Evolutionary conservation across 495 filamentous ascomycete genomes (phyloP).

Genomic region (Penicillium macrosclerotiorum): DNA sequence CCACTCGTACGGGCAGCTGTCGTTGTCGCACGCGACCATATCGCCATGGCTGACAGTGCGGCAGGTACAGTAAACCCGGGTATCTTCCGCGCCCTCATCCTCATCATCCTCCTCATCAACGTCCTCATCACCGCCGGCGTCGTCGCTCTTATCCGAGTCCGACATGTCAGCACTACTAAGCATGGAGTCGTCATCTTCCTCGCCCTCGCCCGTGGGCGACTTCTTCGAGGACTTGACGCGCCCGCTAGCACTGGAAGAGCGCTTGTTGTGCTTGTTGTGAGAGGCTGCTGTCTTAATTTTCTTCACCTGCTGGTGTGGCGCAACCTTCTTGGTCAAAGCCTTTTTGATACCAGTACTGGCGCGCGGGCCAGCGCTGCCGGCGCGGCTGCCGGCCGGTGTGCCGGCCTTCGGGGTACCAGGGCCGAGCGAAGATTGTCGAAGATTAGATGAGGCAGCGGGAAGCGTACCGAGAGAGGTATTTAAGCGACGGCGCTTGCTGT

Average conservation of each 20-base stretch:
- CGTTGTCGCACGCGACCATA: slow-evolving; percentile 98
- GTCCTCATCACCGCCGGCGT: slow-evolving; percentile 48
- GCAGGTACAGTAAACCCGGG: slow-evolving; percentile 88
- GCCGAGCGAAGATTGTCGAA: slow-evolving; percentile 79
- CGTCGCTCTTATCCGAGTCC: slow-evolving; percentile 46
- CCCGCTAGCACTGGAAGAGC: slow-evolving; percentile 43
- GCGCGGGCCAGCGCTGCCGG: slow-evolving; percentile 71
- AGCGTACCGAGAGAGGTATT: slow-evolving; percentile 63
- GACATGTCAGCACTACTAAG: slow-evolving; percentile 50
- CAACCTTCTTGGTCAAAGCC: slow-evolving; percentile 61
- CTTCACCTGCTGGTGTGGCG: slow-evolving; percentile 62
- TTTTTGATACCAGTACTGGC: slow-evolving; percentile 43
- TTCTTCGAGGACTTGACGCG: slow-evolving; percentile 53
- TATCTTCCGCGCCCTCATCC: slow-evolving; percentile 84
- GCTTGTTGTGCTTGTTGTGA: slow-evolving; percentile 54
- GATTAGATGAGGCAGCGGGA: slow-evolving; percentile 66
- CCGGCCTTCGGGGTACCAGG: slow-evolving; percentile 83
- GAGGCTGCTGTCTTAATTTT: slow-evolving; percentile 49
- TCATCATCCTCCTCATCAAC: slow-evolving; percentile 69
- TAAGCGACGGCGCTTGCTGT: slow-evolving; percentile 70
- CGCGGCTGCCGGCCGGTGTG: slow-evolving; percentile 60
- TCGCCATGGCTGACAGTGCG: slow-evolving; percentile 91
- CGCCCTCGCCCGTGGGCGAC: slow-evolving; percentile 59
- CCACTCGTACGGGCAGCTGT: slow-evolving; percentile 90
- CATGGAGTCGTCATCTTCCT: slow-evolving; percentile 64